Base-by-base conservation (phyloP, 2,329 filamentous ascomycete species). In the Clathrospora elynae region DNA sequence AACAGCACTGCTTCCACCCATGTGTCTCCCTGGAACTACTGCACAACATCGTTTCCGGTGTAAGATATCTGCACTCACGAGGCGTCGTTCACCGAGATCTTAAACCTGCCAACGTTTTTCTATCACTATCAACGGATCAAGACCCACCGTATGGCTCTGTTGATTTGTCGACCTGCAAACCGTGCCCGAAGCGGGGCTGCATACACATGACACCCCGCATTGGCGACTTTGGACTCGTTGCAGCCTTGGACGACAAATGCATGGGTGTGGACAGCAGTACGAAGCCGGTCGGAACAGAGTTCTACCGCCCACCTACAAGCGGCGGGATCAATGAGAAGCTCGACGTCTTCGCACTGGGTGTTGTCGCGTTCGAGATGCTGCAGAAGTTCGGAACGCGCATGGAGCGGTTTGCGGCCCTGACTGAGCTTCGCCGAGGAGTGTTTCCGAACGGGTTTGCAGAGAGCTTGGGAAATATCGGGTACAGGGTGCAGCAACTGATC, bases 51-150 rank as follows among this genome's bases (percentile, higher is more conserved):
- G 67, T 86, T 1, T 78, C 82, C 6, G 84, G 84, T 1, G 77
- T 87, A 3, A 76, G 83, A 43, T 86, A 87, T 55, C 73, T 87
- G 2, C 84, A 87, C 54, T 68, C 72, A 0, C 75, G 81, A 45
- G 75, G 75, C 5, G 78, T 87, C 33, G 76, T 86, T 0, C 84
- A 87, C 55, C 79, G 84, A 7, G 84, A 87, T 57, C 72, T 87
- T 14, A 87, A 87, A 56, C 84, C 84, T 0, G 81, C 79, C 3
- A 87, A 87, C 52, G 80, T 87, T 18, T 86, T 87, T 64, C 70
- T 87, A 0, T 79, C 78, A 2, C 61, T 75, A n/a, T 66, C 72
- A 12, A 65, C 57, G 3, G 60, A 65, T 18, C 63, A 50, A 16
- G 51, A 55, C 9, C 60, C 59, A 30, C 69, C 71, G 1, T 64